Evolutionary conservation across 768 basidiomycete genomes (phyloP).

Genomic region (Kwoniella newhampshirensis): DNA sequence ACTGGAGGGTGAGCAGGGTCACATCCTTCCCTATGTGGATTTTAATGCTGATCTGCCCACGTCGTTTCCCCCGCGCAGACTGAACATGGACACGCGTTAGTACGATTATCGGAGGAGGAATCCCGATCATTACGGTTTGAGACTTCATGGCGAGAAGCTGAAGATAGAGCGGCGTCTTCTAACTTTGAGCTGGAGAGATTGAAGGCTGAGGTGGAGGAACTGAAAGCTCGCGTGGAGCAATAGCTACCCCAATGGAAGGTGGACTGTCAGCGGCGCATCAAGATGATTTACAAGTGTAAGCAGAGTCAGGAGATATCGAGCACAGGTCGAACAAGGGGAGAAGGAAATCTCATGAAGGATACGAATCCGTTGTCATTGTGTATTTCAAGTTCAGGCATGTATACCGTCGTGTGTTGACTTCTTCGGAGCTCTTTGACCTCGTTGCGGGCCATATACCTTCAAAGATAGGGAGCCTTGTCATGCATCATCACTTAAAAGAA

Average conservation of each 20-base stretch:
- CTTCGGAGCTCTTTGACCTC: too few species aligned
- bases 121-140: conserved; percentile 32
- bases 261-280: too few species aligned
- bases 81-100: conserved; percentile 17
- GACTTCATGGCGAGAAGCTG: conserved; percentile 45
- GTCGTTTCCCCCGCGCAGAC: conserved; percentile 8
- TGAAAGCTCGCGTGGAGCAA: conserved; percentile 1
- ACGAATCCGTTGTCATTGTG: too few species aligned
- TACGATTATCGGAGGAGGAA: conserved; percentile 32
- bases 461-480: too few species aligned
- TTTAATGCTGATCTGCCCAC: conserved; percentile 1
- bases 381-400: too few species aligned
- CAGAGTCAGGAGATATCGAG: background rate
- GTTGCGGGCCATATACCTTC: too few species aligned
- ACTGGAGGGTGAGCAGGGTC: conserved; percentile 30
- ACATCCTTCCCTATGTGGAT: background rate
- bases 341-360: too few species aligned
- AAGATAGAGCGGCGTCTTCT: conserved; percentile 39
- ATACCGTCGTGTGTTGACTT: too few species aligned
- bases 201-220: conserved; percentile 32
- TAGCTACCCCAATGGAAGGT: too few species aligned
- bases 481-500: too few species aligned
- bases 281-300: too few species aligned
- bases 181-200: conserved; percentile 41
- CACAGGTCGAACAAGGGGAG: background rate